These are phyloP conservation scores for Trametes gibbosa DNA, from an alignment of 768 basidiomycete species.

Conservation along the genomic window DNA sequence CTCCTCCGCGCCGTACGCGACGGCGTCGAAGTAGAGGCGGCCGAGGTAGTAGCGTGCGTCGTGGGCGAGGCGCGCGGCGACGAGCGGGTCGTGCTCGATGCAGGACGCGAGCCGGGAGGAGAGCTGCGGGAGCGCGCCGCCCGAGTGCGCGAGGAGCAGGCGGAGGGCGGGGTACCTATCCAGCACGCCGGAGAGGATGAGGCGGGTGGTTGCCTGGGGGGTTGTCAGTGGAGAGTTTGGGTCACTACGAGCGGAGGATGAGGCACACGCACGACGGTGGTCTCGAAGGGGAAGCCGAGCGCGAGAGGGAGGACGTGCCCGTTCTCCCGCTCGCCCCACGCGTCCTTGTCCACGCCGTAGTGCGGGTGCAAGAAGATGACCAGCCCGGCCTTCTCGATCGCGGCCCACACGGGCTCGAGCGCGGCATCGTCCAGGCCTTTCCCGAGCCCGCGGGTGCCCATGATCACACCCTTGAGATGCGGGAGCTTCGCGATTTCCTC, in stretches of 20 bases:
- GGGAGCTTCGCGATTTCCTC: constrained; percentile 61
- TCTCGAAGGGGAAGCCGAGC: constrained; percentile 88
- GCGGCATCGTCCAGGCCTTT: constrained; percentile 76
- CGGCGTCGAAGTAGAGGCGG: constrained; percentile 78
- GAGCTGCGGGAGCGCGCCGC: constrained; percentile 78
- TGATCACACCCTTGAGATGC: constrained; percentile 74
- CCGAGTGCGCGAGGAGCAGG: constrained; percentile 83
- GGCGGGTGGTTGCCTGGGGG: constrained; percentile 61
- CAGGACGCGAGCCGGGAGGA: constrained; percentile 85
- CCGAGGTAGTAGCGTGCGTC: constrained; percentile 85
- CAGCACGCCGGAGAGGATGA: constrained; percentile 78
- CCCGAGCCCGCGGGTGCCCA: constrained; percentile 79
- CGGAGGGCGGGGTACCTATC: constrained; percentile 76
- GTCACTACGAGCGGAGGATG: neutral
- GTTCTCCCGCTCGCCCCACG: constrained; percentile 75
- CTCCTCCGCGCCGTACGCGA: constrained; percentile 87
- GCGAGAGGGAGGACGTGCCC: constrained; percentile 88
- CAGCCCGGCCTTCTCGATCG: constrained; percentile 63
- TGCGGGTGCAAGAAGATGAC: constrained; percentile 87
- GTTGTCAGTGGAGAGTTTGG: neutral
- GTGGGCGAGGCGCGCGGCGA: constrained; percentile 69
- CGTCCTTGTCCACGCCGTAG: constrained; percentile 72
- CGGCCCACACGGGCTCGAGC: constrained; percentile 81
- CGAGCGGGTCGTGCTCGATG: constrained; percentile 80
- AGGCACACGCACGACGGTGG: constrained; percentile 63